Conservation (phyloP, 495 filamentous ascomycete genomes). For the Mytilinidion resinicola region DNA sequence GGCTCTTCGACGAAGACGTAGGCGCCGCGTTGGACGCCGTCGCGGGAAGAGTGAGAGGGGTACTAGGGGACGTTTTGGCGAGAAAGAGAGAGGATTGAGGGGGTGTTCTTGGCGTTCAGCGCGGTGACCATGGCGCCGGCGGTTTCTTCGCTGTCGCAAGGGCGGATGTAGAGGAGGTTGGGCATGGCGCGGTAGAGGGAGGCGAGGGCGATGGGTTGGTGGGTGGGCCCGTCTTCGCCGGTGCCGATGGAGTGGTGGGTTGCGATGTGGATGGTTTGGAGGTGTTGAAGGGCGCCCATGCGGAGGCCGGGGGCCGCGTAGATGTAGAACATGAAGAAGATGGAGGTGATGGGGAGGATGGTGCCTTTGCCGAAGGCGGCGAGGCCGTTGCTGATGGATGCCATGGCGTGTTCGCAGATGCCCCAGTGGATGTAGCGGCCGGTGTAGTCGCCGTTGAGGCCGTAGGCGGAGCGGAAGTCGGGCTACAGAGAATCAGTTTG, state of each 20-base stretch:
- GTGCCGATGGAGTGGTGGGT: slow-evolving; percentile 56
- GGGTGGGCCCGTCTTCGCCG: slow-evolving; percentile 56
- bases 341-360: slow-evolving; percentile 48
- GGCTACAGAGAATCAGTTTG: slow-evolving; percentile 30
- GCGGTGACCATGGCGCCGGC: slow-evolving; percentile 49
- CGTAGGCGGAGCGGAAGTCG: slow-evolving; percentile 39
- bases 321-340: slow-evolving; percentile 59
- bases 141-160: slow-evolving; percentile 51
- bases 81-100: slow-evolving; percentile 46
- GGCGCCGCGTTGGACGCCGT: slow-evolving; percentile 40
- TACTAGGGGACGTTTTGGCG: slow-evolving; percentile 44
- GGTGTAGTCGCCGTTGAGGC: slow-evolving; percentile 45
- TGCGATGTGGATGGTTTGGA: slow-evolving; percentile 53
- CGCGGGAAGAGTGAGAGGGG: slow-evolving; percentile 36
- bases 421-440: slow-evolving; percentile 52
- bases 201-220: slow-evolving; percentile 55
- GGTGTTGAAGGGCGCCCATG: slow-evolving; percentile 53
- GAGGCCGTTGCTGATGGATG: slow-evolving; percentile 47
- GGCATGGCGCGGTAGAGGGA: slow-evolving; percentile 56
- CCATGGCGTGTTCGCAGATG: slow-evolving; percentile 52
- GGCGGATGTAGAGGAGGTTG: slow-evolving; percentile 53
- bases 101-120: slow-evolving; percentile 40
- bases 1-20: slow-evolving; percentile 45
- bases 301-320: slow-evolving; percentile 52
- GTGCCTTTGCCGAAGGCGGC: slow-evolving; percentile 47